Base-by-base conservation (phyloP, 2,329 filamentous ascomycete genomes). In the Xylariomycetidae sp. region DNA sequence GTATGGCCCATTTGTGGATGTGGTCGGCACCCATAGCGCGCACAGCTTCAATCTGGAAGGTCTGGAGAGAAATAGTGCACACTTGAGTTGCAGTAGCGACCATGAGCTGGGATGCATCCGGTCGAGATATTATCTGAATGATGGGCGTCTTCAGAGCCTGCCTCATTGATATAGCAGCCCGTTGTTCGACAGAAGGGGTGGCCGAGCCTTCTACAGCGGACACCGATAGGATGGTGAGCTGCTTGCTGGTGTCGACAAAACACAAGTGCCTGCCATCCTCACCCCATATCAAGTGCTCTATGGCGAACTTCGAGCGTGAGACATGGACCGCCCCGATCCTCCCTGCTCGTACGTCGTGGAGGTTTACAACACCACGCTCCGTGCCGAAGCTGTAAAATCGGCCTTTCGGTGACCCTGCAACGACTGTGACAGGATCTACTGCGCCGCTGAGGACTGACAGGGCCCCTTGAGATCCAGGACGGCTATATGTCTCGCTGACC, bases 211-310 rank as follows among this genome's bases (percentile, higher is more conserved):
- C 4, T 6, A 26, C n/a, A 6, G 19, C 7, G n/a, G 6, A 26
- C 13, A 51, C 31, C 9, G 37, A 34, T 18, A 35, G 33, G 14
- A 49, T 38, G 22, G 37, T 34, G 15, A 51, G 7, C 31, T 18
- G 41, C 34, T 43, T 46, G 17, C 37, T 36, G 6, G 34, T 32
- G 32, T 48, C 39, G 6, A 34, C 33, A 32, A 52, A 40, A 25
- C 35, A 36, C 10, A 43, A 9, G 23, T 31, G 37, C 6, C 34
- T 18, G 4, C 47, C 49, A 29, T 54, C 46, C 8, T 31, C 10
- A 15, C 48, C 54, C 42, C 48, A 53, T n/a, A 17, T 26, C 30
- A 52, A 38, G 13, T 50, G 30, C 31, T 49, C 47, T 25, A 54
- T 48, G 31, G 36, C 41, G n/a, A 52, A 24, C 10, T 33, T 44